Evolutionary conservation across 768 basidiomycete species (phyloP).

Genomic region (Dioszegia crocea): DNA sequence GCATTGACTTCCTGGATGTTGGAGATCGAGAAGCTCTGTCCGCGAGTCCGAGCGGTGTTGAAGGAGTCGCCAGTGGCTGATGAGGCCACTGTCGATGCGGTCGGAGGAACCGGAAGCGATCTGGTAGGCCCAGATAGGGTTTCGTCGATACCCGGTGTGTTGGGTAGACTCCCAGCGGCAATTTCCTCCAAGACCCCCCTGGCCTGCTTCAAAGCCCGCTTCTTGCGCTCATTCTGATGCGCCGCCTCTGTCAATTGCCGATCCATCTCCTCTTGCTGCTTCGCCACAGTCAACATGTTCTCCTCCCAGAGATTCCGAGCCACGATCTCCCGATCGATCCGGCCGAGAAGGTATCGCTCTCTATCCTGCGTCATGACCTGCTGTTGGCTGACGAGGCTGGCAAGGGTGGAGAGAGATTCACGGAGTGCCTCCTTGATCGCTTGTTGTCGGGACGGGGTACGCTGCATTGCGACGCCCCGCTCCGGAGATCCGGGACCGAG

Average conservation of each 20-base stretch:
- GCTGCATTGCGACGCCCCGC: constrained; percentile 11
- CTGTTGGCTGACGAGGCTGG: constrained; percentile 64
- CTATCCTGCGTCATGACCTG: constrained; percentile 66
- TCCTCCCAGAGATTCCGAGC: constrained; percentile 83
- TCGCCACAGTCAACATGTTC: constrained; percentile 76
- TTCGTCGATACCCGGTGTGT: constrained; percentile 22
- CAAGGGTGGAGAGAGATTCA: constrained; percentile 57
- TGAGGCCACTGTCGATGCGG: constrained; percentile 2
- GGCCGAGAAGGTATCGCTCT: constrained; percentile 59
- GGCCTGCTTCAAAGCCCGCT: constrained; percentile 35
- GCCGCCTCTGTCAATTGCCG: constrained; percentile 61
- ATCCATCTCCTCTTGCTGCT: constrained; percentile 79
- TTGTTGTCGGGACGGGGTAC: constrained; percentile 50
- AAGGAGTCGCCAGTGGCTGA: background rate
- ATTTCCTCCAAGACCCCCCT: constrained; percentile 52
- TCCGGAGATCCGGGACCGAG: constrained; percentile 1
- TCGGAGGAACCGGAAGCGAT: background rate
- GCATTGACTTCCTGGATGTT: constrained; percentile 45
- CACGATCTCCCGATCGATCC: constrained; percentile 64
- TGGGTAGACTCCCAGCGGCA: constrained; percentile 36
- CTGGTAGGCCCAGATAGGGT: background rate
- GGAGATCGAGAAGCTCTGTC: constrained; percentile 23
- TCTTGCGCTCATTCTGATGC: constrained; percentile 58
- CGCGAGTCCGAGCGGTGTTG: constrained; percentile 7
- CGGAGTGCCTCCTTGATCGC: constrained; percentile 58